A percentile compares a stretch with the other conserved stretches of the same genome.
Evolutionary conservation across 164 flowering plant species (phyloP).

Genomic region (Brasenia schreberi): DNA sequence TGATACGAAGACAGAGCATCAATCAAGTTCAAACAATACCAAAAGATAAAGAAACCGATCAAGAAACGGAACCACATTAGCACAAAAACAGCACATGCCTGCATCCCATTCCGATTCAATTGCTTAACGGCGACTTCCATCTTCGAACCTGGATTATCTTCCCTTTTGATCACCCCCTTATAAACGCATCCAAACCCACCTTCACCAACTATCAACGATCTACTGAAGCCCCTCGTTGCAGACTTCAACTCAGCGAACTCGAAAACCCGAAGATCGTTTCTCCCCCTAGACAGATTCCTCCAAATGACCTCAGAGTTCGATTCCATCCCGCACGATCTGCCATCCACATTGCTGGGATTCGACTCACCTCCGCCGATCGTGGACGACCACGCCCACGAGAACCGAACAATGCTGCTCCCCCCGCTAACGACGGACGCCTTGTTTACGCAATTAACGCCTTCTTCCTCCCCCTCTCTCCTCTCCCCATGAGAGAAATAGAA

Average conservation of each 20-base stretch:
- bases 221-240: constrained; percentile 74
- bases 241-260: constrained; percentile 55
- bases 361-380: constrained; percentile 34
- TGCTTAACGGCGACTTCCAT: constrained; percentile 84
- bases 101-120: constrained; percentile 70
- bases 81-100: constrained; percentile 37
- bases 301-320: constrained; percentile 22
- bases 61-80: too few relatives aligned
- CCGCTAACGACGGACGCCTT: constrained; percentile 19
- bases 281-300: constrained; percentile 19
- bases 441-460: constrained; percentile 1
- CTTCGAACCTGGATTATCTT: constrained; percentile 13
- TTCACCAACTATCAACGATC: constrained; percentile 65
- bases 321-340: constrained; percentile 18
- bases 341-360: constrained; percentile 29
- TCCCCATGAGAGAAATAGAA: constrained; percentile 72
- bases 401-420: constrained; percentile 10
- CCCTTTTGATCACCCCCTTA: constrained; percentile 39
- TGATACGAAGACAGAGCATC: too few relatives aligned
- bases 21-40: too few relatives aligned
- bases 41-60: too few relatives aligned
- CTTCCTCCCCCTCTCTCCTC: constrained; percentile 27
- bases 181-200: constrained; percentile 93
- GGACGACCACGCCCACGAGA: constrained; percentile 71
- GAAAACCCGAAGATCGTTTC: constrained; percentile 56